Evolutionary conservation across 768 basidiomycete species (phyloP), one percentile per base, ranked within the genome.

Genomic region (Phallus indusiatus): DNA sequence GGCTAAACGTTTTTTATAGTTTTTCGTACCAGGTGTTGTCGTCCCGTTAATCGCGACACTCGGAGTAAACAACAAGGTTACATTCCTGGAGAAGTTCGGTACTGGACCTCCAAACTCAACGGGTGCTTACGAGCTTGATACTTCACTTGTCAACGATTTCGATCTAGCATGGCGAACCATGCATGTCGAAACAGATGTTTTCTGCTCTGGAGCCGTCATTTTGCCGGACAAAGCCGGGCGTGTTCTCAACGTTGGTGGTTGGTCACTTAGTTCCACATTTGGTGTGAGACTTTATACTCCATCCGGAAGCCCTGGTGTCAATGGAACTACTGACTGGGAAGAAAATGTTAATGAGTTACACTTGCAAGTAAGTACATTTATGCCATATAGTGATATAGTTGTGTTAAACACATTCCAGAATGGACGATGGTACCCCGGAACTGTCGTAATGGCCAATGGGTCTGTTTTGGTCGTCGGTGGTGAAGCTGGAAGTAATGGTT

Each of bases 11-110:
- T 7, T n/a, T 35, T 17, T 53, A 9, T 21, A 80, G 76, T 75
- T 75, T 65, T 67, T 81, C 34, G 72, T 80, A 17, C 71, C 73
- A 0, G 88, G 88, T 1, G 75, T 88, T 34, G 76, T 88, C 55
- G 82, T 88, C 12, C 87, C 88, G 2, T 73, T 90, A 59, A 80
- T 89, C 37, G 82, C 85, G 2, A 90, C 88, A 0, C 73, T 91
- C 34, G 87, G 88, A 1, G 75, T 86, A 70, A 90, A 90, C 73
- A 83, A 86, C 74, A 91, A 90, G 66, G 83, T 90, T 52, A 79
- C 83, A 1, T 87, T 90, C 73, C 73, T 91, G 7, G 88, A 91
- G 69, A 91, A 90, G 68, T 71, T 56, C 2, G 85, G 86, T 9
- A 88, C 87, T 22, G 80, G 80, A 36, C 82, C 74, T 58, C 60